phyloP scores from a whole-genome alignment of 306 rosid species.

The Benincasa hispida region DNA sequence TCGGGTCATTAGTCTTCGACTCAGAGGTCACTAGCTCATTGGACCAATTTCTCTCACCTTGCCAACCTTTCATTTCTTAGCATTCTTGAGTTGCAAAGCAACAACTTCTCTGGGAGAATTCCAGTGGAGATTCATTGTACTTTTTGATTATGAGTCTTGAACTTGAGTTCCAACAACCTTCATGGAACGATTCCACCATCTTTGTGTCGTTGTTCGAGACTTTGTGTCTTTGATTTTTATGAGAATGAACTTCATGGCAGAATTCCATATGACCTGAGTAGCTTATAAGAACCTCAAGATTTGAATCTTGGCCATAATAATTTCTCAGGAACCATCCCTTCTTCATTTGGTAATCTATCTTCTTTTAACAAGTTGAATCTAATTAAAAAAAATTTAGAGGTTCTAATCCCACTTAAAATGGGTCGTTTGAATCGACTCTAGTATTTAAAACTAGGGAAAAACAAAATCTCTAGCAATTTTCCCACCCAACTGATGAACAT shows the following conservation, averaged over 20 bases:
- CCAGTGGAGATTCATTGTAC: neutral
- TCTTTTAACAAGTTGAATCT: neutral
- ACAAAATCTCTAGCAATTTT: neutral
- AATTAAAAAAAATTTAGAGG: neutral
- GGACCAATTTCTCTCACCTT: neutral
- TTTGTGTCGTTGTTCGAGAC: conserved; percentile 21
- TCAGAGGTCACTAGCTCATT: too few species aligned
- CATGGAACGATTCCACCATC: neutral
- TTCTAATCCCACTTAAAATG: neutral
- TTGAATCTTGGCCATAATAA: neutral
- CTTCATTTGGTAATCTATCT: neutral
- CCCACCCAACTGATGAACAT: neutral
- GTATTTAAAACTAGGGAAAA: conserved; percentile 7
- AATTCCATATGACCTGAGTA: neutral
- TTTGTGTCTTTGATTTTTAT: conserved; percentile 14
- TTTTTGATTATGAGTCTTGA: neutral
- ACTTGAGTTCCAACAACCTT: neutral
- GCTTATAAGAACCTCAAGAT: neutral
- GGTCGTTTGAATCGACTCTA: neutral
- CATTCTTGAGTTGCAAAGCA: neutral
- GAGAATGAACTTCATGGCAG: neutral
- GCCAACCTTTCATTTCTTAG: conserved; percentile 4
- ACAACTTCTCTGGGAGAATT: neutral
- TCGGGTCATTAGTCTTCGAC: too few species aligned
- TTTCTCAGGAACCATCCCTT: neutral